Percentiles rank a stretch among this genome's conserved stretches.
These are phyloP conservation scores for Calonectria crousiana DNA, from an alignment of 2,329 filamentous ascomycete species.

Conservation along the genomic window DNA sequence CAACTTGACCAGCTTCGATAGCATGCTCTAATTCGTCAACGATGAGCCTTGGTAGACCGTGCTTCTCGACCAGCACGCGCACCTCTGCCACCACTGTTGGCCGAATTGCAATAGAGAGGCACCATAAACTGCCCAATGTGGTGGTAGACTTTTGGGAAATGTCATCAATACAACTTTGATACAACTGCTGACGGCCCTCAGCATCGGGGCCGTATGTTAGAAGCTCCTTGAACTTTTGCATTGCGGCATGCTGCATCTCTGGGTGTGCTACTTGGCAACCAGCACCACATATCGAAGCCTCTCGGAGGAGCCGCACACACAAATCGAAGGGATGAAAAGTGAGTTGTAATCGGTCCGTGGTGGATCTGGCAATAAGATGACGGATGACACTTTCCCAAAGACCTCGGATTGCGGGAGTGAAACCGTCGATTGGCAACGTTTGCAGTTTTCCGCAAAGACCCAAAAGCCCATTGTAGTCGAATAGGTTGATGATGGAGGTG, in stretches of 20 bases:
- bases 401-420: conserved; percentile 71
- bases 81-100: conserved; percentile 64
- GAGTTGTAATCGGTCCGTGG: conserved; percentile 49
- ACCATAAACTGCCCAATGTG: conserved; percentile 80
- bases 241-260: conserved; percentile 74
- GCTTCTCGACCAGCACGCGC: conserved; percentile 68
- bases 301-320: conserved; percentile 76
- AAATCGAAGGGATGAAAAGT: conserved; percentile 62
- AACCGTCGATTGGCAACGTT: conserved; percentile 71
- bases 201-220: conserved; percentile 65
- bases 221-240: conserved; percentile 71
- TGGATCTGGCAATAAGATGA: conserved; percentile 59
- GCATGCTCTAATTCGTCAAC: conserved; percentile 74
- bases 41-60: conserved; percentile 71
- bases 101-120: conserved; percentile 65
- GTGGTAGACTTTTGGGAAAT: conserved; percentile 73
- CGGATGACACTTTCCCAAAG: conserved; percentile 71
- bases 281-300: conserved; percentile 71
- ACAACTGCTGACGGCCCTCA: conserved; percentile 72
- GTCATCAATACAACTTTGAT: conserved; percentile 75
- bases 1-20: conserved; percentile 46
- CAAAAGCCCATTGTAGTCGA: conserved; percentile 63
- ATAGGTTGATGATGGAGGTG: conserved; percentile 60
- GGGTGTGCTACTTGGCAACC: conserved; percentile 68
- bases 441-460: conserved; percentile 80